Percentiles rank a stretch among this genome's conserved stretches.
These are phyloP conservation scores for Starmerella cellae DNA, from an alignment of 805 yeast genomes.

Conservation along the genomic window DNA sequence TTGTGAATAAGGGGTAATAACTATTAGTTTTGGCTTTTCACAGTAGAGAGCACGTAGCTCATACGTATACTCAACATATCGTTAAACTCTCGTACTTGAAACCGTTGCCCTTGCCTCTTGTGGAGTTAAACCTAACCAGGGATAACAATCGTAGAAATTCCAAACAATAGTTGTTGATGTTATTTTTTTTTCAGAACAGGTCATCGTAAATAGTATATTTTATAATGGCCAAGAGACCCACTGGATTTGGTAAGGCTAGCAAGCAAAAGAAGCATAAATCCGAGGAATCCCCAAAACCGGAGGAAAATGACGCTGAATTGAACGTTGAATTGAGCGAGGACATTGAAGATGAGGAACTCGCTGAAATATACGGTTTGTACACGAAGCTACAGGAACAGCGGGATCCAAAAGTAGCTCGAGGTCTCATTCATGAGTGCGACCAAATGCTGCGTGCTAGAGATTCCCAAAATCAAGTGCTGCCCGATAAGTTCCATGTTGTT, in stretches of 20 bases:
- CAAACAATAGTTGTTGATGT: no score
- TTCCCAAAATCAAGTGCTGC: slow-evolving; percentile 20
- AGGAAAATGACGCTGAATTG: slow-evolving; percentile 30
- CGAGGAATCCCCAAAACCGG: slow-evolving; percentile 2
- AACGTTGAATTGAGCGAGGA: slow-evolving; percentile 58
- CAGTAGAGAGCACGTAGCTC: no score
- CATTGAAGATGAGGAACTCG: slow-evolving; percentile 67
- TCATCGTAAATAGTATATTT: no score
- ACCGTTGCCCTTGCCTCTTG: no score
- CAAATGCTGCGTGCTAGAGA: slow-evolving; percentile 38
- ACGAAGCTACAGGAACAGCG: slow-evolving; percentile 42
- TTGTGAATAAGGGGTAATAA: no score
- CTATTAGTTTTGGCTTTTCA: no score
- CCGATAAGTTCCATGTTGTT: slow-evolving; percentile 46
- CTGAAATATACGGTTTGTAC: slow-evolving; percentile 65
- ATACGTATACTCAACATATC: no score
- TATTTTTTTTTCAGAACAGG: no score
- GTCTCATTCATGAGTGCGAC: slow-evolving; percentile 87
- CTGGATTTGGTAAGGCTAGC: slow-evolving; percentile 50
- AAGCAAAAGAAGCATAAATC: slow-evolving; percentile 30
- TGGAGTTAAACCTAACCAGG: no score
- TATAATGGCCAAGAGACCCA: slow-evolving; percentile 48
- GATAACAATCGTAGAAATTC: no score
- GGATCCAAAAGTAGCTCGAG: slow-evolving; percentile 38
- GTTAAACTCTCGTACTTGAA: no score